Base-by-base conservation (phyloP, 2,329 filamentous ascomycete species). In the Fonsecaea monophora region DNA sequence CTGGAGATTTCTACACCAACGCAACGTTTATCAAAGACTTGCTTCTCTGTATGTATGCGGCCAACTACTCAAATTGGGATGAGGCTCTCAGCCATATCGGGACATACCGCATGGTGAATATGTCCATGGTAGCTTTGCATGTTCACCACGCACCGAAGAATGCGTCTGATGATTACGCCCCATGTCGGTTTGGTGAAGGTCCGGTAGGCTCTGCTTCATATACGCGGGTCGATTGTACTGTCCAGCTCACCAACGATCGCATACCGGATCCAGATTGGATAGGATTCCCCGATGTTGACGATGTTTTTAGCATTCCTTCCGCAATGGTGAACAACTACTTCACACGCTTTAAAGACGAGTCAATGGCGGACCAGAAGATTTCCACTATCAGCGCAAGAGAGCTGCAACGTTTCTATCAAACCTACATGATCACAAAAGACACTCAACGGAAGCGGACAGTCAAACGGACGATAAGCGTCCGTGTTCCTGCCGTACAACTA, bases 321-420 rank as follows among this genome's bases (percentile, higher is more conserved):
- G 18, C 45, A 18, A 58, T 60, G 18, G 15, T 59, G 1, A 37
- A 37, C 7, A 57, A 66, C 32, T 70, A 60, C 35, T 48, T 53
- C 13, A 35, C 61, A 21, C 35, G 42, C 21, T 62, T 66, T 9
- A 62, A 61, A 25, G 21, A 62, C 5, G 59, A 60, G 42, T 63
- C 65, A 30, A 53, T 60, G 21, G 38, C 54, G 3, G 54, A 59
- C 15, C 13, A 30, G 3, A 42, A 38, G n/a, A 48, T 66, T 35
- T 21, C 50, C 30, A 6, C 35, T 3, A 50, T 68, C n/a, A 55
- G 18, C 3, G 53, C 57, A 10, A 53, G 56, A 18, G 62, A 66
- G 5, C 21, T 70, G 10, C 57, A 65, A n/a, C 55, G 58, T 5
- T 59, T 65, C 50, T 65, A 65, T 35, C 68, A 68, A 54, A 55